Conservation (phyloP, 2,329 filamentous ascomycete species). For the Cladosporium phlei region DNA sequence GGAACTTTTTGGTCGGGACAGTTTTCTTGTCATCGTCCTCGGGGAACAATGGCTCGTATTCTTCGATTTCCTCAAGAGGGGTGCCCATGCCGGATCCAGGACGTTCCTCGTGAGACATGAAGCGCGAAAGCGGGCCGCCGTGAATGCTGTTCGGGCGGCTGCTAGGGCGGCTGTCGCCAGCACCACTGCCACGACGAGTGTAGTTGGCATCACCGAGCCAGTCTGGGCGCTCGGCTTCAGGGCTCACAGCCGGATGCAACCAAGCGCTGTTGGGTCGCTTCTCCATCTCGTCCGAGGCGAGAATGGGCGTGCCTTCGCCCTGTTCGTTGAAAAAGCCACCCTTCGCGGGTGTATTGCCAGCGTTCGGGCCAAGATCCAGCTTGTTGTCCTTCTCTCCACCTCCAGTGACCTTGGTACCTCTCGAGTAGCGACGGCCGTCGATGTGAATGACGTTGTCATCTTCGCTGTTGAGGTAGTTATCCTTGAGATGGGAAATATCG, state of each 20-base stretch:
- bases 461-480: conserved; percentile 42
- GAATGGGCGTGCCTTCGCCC: conserved; percentile 69
- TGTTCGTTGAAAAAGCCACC: conserved; percentile 53
- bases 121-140: conserved; percentile 52
- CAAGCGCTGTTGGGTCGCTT: conserved; percentile 66
- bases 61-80: conserved; percentile 79
- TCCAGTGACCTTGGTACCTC: conserved; percentile 39
- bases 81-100: conserved; percentile 48
- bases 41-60: conserved; percentile 92
- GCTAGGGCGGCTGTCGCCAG: conserved; percentile 58
- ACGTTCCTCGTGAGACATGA: conserved; percentile 50
- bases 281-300: conserved; percentile 81
- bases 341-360: no score
- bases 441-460: conserved; percentile 69
- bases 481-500: conserved; percentile 26
- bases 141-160: conserved; percentile 58
- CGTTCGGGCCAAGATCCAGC: conserved; percentile 43
- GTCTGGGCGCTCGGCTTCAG: conserved; percentile 59
- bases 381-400: conserved; percentile 50
- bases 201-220: conserved; percentile 42
- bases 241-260: conserved; percentile 77
- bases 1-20: conserved; percentile 47
- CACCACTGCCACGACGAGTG: conserved; percentile 50
- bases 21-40: conserved; percentile 55
- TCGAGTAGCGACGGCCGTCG: conserved; percentile 55